Percentiles rank a stretch among this genome's conserved stretches.
phyloP scores from a whole-genome alignment of 176 grass and related monocot genomes.

The Aegilops bicornis region DNA sequence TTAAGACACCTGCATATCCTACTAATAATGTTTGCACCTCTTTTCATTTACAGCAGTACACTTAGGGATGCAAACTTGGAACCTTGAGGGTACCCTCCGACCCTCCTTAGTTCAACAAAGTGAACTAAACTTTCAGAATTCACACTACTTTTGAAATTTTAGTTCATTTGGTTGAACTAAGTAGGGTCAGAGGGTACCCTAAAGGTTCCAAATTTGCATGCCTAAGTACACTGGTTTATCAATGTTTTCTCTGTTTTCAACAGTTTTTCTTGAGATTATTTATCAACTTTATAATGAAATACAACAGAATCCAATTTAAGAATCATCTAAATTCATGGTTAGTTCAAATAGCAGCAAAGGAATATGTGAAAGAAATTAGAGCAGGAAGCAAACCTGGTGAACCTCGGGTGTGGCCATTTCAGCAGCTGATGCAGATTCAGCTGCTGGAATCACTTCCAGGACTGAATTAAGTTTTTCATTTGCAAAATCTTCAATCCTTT shows the following conservation, averaged over 20 bases:
- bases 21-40: not conserved
- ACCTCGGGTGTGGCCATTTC: constrained; percentile 40
- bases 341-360: constrained; percentile 19
- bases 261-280: constrained; percentile 4
- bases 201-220: too few relatives aligned
- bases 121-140: too few relatives aligned
- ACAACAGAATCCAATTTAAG: not conserved
- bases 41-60: constrained; percentile 1
- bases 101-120: too few relatives aligned
- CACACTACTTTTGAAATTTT: too few relatives aligned
- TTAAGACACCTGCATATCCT: not conserved
- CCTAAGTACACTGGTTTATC: not conserved
- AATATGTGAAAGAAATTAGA: constrained; percentile 26
- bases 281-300: not conserved
- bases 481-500: constrained; percentile 90
- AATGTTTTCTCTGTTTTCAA: not conserved
- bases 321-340: not conserved
- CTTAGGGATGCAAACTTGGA: too few relatives aligned
- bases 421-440: constrained; percentile 34
- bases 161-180: too few relatives aligned
- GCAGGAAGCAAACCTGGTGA: constrained; percentile 46
- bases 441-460: constrained; percentile 43
- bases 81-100: too few relatives aligned
- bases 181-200: too few relatives aligned
- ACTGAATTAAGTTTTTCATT: constrained; percentile 73